Base-by-base conservation (phyloP, 306 rosid species). In the Medicago ruthenica region DNA sequence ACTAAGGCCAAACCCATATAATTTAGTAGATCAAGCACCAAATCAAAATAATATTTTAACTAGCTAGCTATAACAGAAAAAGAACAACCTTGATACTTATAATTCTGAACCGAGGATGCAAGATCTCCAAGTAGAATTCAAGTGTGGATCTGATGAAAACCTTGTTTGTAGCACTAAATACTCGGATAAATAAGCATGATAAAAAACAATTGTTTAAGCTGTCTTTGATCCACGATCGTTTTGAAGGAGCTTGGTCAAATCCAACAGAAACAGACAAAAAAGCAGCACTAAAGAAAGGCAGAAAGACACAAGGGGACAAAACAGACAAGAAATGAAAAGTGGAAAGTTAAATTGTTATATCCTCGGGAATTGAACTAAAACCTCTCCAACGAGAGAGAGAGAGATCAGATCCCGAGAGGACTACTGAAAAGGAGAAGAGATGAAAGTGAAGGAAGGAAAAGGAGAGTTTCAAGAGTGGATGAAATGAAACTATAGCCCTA, bases 361-460 rank as follows among this genome's bases (percentile, higher is more conserved):
- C 91, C 96, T 88, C 85, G 96, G 91, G 91, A 87, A 83, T 83
- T 86, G 87, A 76, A 77, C 62, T 77, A 48, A 64, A 27, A 17
- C 8, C 54, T 24, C 73, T 45, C 4, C 14, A 4, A 34, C 37
- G 1, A 34, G 37, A 34, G 73, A 58, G 60, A 48, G 65, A 73
- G 83, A 81, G 76, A 77, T 85, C 91, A 80, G 94, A 87, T 87
- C 92, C 97, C 97, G 79, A 76, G 6, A 89, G 88, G 83, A 79
- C 2, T 11, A n/a, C 4, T n/a, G 22, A 76, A 71, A 36, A 70
- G 8, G 54, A 44, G 60, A 61, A 39, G 67, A 71, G 65, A 79
- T 9, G 75, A 70, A 76, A 44, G 48, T 47, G 63, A 21, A 57
- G 40, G 41, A 51, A 62, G 48, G 47, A 51, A 34, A 67, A 67